A percentile compares a stretch with the other conserved stretches of the same genome.
Conservation (phyloP, 768 basidiomycete species). For the Rhodosporidiobolus sp. region DNA sequence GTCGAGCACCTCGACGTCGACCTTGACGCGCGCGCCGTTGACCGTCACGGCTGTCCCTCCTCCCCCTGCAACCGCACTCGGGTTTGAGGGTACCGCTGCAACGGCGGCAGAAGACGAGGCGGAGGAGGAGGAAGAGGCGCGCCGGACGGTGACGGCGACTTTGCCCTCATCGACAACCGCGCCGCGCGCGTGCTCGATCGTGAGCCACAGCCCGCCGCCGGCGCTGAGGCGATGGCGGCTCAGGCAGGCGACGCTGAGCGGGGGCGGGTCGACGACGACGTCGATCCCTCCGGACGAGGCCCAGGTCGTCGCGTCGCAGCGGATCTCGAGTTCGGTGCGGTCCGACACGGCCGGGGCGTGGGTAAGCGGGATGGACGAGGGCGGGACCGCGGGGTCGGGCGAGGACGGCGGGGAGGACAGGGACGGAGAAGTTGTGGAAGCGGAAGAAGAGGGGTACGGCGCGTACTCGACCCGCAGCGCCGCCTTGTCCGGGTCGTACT, state of each 20-base stretch:
- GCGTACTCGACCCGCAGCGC: constrained; percentile 76
- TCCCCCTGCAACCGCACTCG: too few species aligned
- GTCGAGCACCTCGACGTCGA: constrained; percentile 83
- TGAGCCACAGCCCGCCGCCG: constrained; percentile 92
- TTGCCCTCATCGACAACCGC: constrained; percentile 46
- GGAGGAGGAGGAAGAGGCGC: neutral
- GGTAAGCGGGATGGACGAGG: neutral
- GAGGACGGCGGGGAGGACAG: too few species aligned
- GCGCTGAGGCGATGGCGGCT: constrained; percentile 82
- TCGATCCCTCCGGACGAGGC: constrained; percentile 64
- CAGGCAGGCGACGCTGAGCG: constrained; percentile 73
- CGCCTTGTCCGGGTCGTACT: constrained; percentile 83
- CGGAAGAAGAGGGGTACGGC: too few species aligned
- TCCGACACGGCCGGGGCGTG: neutral
- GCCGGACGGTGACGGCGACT: constrained; percentile 25
- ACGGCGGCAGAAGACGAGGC: neutral
- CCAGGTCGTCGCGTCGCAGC: constrained; percentile 41
- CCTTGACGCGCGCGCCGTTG: constrained; percentile 76
- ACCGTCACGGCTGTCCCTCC: constrained; percentile 22
- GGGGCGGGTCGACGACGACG: constrained; percentile 88
- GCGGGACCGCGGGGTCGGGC: neutral
- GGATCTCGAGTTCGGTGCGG: constrained; percentile 39
- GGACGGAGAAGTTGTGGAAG: too few species aligned
- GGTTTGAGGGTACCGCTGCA: too few species aligned
- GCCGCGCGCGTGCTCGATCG: constrained; percentile 78